A percentile compares a stretch with the other conserved stretches of the same genome.
phyloP scores from a whole-genome alignment of 805 yeast genomes.

The Suhomyces sp. region DNA sequence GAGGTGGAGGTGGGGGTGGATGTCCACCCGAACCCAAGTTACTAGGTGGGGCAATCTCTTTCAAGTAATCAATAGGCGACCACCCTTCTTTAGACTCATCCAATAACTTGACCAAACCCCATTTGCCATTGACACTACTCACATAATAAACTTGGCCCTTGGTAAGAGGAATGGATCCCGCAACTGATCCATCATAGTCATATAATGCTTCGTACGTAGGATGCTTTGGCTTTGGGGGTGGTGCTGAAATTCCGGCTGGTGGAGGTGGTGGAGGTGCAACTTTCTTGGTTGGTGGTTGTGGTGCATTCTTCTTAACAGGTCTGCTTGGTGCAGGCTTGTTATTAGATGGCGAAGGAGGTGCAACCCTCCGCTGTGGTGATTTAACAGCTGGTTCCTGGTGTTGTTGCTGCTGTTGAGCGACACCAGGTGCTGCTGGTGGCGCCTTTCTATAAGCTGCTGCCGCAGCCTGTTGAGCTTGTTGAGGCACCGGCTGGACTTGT shows the following conservation, averaged over 20 bases:
- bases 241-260: slow-evolving; percentile 54
- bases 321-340: slow-evolving; percentile 23
- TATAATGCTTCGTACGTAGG: slow-evolving; percentile 85
- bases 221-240: slow-evolving; percentile 54
- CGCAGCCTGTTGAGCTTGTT: slow-evolving; percentile 9
- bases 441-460: slow-evolving; percentile 8
- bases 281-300: slow-evolving; percentile 60
- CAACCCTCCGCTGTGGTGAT: neutral
- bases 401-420: no score
- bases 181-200: slow-evolving; percentile 85
- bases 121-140: slow-evolving; percentile 76
- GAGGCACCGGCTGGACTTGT: slow-evolving; percentile 15
- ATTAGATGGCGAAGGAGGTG: slow-evolving; percentile 9
- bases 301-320: slow-evolving; percentile 42
- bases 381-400: slow-evolving; percentile 14
- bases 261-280: slow-evolving; percentile 53
- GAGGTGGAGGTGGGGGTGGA: slow-evolving; percentile 38
- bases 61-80: slow-evolving; percentile 95
- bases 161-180: slow-evolving; percentile 72
- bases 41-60: slow-evolving; percentile 52
- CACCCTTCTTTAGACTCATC: slow-evolving; percentile 87
- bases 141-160: slow-evolving; percentile 78
- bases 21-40: slow-evolving; percentile 21
- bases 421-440: slow-evolving; percentile 7
- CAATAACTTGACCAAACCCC: slow-evolving; percentile 85